Percentiles rank a stretch among this genome's conserved stretches.
These are phyloP conservation scores for Metahyphopichia silvanorum DNA, from an alignment of 805 yeast genomes.

Conservation along the genomic window DNA sequence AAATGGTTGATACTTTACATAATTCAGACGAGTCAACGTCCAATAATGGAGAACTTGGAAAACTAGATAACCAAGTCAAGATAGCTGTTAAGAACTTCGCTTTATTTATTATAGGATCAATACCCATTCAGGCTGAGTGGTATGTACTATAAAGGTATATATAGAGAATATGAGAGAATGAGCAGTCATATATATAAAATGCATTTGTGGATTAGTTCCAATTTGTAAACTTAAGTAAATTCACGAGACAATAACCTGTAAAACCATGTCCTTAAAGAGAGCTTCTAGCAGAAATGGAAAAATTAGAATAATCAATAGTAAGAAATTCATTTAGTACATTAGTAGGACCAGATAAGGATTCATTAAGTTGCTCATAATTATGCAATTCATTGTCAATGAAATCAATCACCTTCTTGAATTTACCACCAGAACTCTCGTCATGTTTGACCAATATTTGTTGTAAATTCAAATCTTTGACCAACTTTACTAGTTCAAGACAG, in stretches of 20 bases:
- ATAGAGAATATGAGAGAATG: neutral
- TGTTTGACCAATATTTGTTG: conserved; percentile 42
- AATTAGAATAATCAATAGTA: conserved; percentile 42
- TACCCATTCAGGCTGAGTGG: neutral
- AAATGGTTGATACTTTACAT: conserved; percentile 11
- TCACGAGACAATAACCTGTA: too few species aligned
- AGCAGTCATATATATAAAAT: neutral
- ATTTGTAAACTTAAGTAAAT: neutral
- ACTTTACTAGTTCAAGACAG: conserved; percentile 20
- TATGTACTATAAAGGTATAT: neutral
- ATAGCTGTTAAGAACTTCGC: conserved; percentile 11
- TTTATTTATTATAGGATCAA: neutral
- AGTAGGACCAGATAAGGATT: conserved; percentile 10
- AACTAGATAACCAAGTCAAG: conserved; percentile 20
- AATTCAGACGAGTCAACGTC: conserved; percentile 8
- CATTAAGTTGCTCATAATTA: conserved; percentile 23
- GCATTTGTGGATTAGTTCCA: too few species aligned
- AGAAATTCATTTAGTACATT: conserved; percentile 32
- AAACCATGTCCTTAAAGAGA: conserved; percentile 16
- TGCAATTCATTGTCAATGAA: conserved; percentile 39
- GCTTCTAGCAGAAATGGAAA: conserved; percentile 34
- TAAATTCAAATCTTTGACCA: conserved; percentile 35
- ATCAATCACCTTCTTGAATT: conserved; percentile 43
- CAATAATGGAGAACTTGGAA: conserved; percentile 16
- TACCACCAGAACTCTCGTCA: conserved; percentile 40